phyloP scores from a whole-genome alignment of 1,284 basidiomycete genomes.

The Mrakiaceae sp. region DNA sequence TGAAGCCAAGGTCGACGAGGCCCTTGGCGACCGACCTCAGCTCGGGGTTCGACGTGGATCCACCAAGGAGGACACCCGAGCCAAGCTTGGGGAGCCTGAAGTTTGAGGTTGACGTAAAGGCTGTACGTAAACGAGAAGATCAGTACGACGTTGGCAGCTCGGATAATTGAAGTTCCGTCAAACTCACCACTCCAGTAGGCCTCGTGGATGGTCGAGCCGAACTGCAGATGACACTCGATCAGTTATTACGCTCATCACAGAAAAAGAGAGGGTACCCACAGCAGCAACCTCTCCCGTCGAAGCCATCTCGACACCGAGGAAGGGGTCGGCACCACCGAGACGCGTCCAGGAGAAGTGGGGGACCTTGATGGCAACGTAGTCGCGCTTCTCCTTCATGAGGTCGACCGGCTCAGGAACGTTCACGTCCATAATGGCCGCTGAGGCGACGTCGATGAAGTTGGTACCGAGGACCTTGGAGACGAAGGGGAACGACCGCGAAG shows the following conservation, averaged over 20 bases:
- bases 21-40: conserved; percentile 66
- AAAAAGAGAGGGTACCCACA: no score
- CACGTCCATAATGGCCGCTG: conserved; percentile 71
- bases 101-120: conserved; percentile 75
- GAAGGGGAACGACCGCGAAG: conserved; percentile 97
- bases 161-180: no score
- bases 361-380: conserved; percentile 95
- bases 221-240: conserved; percentile 29
- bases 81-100: conserved; percentile 75
- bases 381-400: conserved; percentile 77
- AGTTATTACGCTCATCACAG: no score
- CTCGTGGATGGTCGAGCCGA: conserved; percentile 87
- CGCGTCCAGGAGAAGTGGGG: conserved; percentile 99
- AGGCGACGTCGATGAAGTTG: conserved; percentile 94
- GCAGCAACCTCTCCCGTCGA: conserved; percentile 98
- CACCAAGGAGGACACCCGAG: conserved; percentile 77
- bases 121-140: conserved; percentile 29
- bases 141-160: neutral
- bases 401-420: conserved; percentile 90
- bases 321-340: conserved; percentile 86
- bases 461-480: conserved; percentile 94
- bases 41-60: conserved; percentile 70
- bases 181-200: conserved; percentile 71
- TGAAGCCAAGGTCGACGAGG: conserved; percentile 73
- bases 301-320: conserved; percentile 73